Evolutionary conservation across 2,329 filamentous ascomycete genomes (phyloP).

Genomic region (Erysiphe pulchra): DNA sequence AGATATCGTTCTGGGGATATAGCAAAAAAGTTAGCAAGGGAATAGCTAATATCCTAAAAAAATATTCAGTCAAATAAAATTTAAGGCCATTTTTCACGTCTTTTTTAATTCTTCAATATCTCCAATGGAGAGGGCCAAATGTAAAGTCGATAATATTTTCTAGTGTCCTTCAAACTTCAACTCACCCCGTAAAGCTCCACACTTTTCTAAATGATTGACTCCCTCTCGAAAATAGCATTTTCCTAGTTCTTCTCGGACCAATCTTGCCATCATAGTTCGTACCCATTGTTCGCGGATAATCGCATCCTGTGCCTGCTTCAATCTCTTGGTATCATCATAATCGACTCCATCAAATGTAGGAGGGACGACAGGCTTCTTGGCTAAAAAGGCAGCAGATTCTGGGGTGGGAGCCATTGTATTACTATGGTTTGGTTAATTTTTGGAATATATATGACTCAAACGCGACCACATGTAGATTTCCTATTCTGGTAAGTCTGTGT

Average conservation of each 20-base stretch:
- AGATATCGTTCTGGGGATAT: conserved; percentile 43
- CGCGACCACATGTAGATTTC: too few species aligned
- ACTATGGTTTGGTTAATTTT: not conserved
- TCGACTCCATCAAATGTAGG: conserved; percentile 71
- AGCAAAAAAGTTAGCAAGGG: not conserved
- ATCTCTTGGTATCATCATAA: conserved; percentile 55
- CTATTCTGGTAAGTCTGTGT: too few species aligned
- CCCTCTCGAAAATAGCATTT: conserved; percentile 71
- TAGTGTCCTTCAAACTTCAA: not conserved
- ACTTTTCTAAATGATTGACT: conserved; percentile 75
- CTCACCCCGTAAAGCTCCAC: conserved; percentile 57
- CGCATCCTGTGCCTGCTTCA: conserved; percentile 65
- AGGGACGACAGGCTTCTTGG: conserved; percentile 58
- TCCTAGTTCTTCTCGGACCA: conserved; percentile 59
- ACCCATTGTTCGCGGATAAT: conserved; percentile 76
- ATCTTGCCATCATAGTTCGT: conserved; percentile 63
- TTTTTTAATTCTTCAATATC: too few species aligned
- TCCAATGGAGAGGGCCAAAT: too few species aligned
- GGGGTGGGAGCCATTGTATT: conserved; percentile 45
- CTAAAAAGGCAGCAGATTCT: conserved; percentile 59
- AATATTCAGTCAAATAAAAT: not conserved
- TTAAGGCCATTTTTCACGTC: too few species aligned
- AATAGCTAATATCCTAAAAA: not conserved
- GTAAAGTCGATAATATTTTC: not conserved
- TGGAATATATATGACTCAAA: too few species aligned